These are phyloP conservation scores for Termitomyces sp. DNA, from an alignment of 768 basidiomycete genomes.

Conservation along the genomic window DNA sequence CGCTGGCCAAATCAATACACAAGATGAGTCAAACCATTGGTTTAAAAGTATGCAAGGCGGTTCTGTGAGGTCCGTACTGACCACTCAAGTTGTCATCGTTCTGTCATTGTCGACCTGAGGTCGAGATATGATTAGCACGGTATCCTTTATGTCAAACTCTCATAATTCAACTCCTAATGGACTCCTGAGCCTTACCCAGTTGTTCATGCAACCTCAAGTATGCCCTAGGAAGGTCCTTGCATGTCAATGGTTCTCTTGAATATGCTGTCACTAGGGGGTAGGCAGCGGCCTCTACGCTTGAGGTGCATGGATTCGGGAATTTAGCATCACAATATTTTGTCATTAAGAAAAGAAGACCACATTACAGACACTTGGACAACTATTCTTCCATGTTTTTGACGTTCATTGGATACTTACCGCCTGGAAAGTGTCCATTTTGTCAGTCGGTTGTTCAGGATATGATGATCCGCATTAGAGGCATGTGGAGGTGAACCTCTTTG, in stretches of 20 bases:
- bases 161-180: not conserved
- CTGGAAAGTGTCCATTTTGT: not conserved
- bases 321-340: not conserved
- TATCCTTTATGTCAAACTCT: not conserved
- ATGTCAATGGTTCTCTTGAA: too few relatives aligned
- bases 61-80: not conserved
- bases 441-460: not conserved
- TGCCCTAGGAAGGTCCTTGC: not conserved
- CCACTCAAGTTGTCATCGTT: not conserved
- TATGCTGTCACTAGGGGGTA: not conserved
- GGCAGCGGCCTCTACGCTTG: too few relatives aligned
- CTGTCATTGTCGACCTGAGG: not conserved
- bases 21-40: not conserved
- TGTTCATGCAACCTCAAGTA: not conserved
- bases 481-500: not conserved
- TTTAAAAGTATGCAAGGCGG: not conserved
- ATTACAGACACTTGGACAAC: not conserved
- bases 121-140: not conserved
- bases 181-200: not conserved
- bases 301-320: too few relatives aligned
- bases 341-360: not conserved
- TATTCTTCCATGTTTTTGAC: not conserved
- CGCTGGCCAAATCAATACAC: too few relatives aligned
- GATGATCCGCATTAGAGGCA: not conserved
- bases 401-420: too few relatives aligned